Conservation (phyloP, 169 alveolate species). For the Cryptosporidium parvum region DNA sequence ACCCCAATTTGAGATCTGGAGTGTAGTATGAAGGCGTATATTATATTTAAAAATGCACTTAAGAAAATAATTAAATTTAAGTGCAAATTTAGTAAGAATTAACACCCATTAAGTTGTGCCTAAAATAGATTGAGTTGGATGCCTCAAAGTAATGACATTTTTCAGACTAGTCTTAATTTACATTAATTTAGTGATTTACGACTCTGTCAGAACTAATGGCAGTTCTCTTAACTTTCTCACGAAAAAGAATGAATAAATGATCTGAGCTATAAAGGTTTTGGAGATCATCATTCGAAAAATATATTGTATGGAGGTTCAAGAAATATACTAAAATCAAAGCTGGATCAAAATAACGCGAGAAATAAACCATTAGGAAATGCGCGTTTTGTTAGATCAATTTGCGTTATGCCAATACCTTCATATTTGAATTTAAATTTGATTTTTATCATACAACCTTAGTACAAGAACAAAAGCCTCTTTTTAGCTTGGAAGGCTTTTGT, state of each 20-base stretch:
- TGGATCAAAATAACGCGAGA: neutral
- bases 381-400: neutral
- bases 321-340: neutral
- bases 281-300: neutral
- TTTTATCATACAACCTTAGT: neutral
- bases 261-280: neutral
- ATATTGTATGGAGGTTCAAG: neutral
- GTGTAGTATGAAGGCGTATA: neutral
- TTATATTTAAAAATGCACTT: neutral
- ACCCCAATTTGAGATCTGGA: neutral
- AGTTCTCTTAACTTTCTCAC: neutral
- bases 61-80: neutral
- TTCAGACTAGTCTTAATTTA: neutral
- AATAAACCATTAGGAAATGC: neutral
- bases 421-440: constrained; percentile 3
- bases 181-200: neutral
- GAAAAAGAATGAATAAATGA: neutral
- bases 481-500: constrained; percentile 10
- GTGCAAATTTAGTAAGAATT: neutral
- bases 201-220: neutral
- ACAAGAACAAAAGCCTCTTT: constrained; percentile 25
- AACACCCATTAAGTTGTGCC: neutral
- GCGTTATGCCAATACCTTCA: neutral
- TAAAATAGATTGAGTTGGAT: neutral
- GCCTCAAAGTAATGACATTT: neutral